Evolutionary conservation across 148 eudicot species (phyloP).

Genomic region (Dysphania ambrosioides): DNA sequence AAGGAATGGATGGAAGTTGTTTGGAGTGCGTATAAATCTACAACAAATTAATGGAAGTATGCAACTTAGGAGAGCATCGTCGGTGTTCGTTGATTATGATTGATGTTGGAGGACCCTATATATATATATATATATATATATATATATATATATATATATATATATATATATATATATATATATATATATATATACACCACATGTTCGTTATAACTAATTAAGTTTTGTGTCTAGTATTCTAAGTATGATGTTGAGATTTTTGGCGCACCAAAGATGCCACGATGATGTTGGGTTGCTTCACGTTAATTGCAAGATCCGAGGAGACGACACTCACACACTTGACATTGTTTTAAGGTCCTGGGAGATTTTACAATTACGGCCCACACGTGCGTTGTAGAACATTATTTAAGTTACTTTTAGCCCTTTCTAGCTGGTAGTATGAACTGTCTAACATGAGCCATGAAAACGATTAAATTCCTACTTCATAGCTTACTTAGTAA

Average conservation of each 20-base stretch:
- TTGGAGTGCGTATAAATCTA: neutral
- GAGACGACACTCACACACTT: neutral
- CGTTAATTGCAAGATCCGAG: constrained; percentile 14
- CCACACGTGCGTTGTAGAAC: constrained; percentile 15
- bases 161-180: neutral
- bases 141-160: neutral
- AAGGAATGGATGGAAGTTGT: neutral
- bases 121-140: neutral
- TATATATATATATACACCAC: neutral
- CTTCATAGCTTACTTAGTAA: no score
- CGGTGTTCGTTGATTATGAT: constrained; percentile 22
- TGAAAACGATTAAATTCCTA: no score
- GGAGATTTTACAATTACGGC: neutral
- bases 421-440: no score
- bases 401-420: no score
- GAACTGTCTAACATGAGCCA: no score
- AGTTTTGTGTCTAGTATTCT: neutral
- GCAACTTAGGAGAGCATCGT: constrained; percentile 1
- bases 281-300: neutral
- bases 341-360: neutral
- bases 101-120: constrained; percentile 11
- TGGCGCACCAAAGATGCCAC: constrained; percentile 9
- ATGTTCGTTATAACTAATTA: neutral
- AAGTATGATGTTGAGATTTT: neutral
- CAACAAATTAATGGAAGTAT: constrained; percentile 4